Conservation (phyloP, 257 asterid species). For the Knoxia roxburghii region DNA sequence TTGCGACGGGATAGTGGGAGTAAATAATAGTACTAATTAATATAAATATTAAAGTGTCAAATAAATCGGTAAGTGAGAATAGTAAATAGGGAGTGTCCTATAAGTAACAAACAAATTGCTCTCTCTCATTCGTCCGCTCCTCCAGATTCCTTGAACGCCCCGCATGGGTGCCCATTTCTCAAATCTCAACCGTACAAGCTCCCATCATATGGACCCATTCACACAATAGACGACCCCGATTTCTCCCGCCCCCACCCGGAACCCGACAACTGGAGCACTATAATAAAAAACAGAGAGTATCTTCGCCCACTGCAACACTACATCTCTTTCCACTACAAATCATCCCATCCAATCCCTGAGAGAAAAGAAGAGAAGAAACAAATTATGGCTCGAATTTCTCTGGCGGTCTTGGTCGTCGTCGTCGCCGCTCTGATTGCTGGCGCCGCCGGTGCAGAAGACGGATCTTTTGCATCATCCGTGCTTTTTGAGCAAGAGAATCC, state of each 20-base stretch:
- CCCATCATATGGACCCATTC: not conserved
- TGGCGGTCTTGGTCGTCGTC: constrained; percentile 15
- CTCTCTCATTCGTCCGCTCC: not conserved
- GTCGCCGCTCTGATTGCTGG: constrained; percentile 13
- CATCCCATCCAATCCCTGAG: not conserved
- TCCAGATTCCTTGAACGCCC: constrained; percentile 6
- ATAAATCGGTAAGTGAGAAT: no score
- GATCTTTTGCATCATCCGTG: constrained; percentile 35
- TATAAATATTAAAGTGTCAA: no score
- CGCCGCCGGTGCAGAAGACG: constrained; percentile 27
- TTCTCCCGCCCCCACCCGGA: not conserved
- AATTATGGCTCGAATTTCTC: constrained; percentile 43
- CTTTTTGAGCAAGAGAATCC: constrained; percentile 52
- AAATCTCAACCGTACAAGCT: constrained; percentile 3
- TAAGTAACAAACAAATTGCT: constrained; percentile 5
- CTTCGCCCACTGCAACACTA: constrained; percentile 4
- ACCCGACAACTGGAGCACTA: not conserved
- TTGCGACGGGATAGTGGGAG: no score
- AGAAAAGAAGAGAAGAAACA: not conserved
- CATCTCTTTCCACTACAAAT: not conserved
- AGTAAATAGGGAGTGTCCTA: not conserved
- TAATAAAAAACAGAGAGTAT: not conserved
- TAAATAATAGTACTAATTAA: no score
- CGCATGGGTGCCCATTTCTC: not conserved
- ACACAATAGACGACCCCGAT: constrained; percentile 2